These are phyloP conservation scores for Kluyveromyces siamensis DNA, from an alignment of 805 yeast species.

Conservation along the genomic window DNA sequence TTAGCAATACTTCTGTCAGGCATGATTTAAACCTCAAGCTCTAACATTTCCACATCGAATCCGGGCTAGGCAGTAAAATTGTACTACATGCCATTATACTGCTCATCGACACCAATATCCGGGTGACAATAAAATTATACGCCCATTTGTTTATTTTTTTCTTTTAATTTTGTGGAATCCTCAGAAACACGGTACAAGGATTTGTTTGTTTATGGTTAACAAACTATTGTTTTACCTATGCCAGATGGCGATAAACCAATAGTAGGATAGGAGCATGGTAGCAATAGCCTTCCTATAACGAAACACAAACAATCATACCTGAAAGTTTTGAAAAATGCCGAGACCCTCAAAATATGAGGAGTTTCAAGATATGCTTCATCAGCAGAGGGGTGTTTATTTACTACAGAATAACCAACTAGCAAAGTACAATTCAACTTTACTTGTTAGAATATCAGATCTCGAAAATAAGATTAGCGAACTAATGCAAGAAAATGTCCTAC, in stretches of 20 bases:
- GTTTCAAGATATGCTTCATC: conserved; percentile 22
- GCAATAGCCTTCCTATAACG: neutral
- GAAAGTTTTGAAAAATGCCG: neutral
- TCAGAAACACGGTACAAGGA: neutral
- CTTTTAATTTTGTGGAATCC: neutral
- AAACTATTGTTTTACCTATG: too few species aligned
- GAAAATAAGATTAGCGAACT: conserved; percentile 43
- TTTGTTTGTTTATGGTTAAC: neutral
- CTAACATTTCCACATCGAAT: too few species aligned
- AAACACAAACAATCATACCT: neutral
- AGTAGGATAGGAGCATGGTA: neutral
- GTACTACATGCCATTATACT: too few species aligned
- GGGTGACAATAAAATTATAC: neutral
- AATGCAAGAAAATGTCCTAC: conserved; percentile 39
- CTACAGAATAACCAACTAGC: conserved; percentile 49
- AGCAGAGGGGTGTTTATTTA: conserved; percentile 18
- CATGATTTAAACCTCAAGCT: too few species aligned
- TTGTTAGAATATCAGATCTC: conserved; percentile 42
- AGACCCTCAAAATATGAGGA: conserved; percentile 5
- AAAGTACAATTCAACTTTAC: conserved; percentile 44
- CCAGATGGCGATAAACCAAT: neutral
- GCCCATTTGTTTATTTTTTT: neutral
- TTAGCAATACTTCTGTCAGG: too few species aligned
- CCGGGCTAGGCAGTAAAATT: too few species aligned
- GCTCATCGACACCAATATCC: neutral